phyloP scores from a whole-genome alignment of 306 rosid genomes.

The Arachis stenosperma region DNA sequence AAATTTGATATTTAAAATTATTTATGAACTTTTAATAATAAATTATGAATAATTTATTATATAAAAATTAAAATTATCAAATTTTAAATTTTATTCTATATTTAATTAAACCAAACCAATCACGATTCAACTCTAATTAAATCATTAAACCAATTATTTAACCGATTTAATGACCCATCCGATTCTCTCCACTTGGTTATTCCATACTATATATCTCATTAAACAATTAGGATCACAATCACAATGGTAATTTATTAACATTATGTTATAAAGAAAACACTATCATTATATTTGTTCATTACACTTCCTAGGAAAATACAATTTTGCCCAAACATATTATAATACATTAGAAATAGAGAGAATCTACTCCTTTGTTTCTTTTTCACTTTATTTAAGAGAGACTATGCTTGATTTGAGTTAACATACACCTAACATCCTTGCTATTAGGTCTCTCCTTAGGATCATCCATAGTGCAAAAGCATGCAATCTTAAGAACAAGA shows the following conservation, averaged over 20 bases:
- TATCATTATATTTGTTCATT: neutral
- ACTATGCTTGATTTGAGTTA: constrained; percentile 70
- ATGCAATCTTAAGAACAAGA: constrained; percentile 81
- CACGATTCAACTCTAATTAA: no score
- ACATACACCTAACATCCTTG: constrained; percentile 85
- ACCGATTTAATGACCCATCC: no score
- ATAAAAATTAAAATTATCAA: no score
- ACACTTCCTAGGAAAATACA: neutral
- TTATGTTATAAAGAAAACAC: constrained; percentile 29
- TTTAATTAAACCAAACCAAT: no score
- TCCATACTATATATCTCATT: neutral
- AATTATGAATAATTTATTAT: no score
- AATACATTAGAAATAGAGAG: constrained; percentile 3
- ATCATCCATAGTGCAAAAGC: constrained; percentile 82
- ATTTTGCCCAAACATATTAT: neutral
- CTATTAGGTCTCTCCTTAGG: constrained; percentile 89
- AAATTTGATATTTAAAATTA: no score
- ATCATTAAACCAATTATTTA: no score
- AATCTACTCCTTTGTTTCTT: neutral
- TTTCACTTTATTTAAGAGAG: neutral
- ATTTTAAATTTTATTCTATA: no score
- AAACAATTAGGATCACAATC: constrained; percentile 1
- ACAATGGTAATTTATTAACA: constrained; percentile 30
- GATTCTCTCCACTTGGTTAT: no score
- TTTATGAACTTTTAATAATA: no score